Conservation (phyloP, 345 rosid genomes). For the Populus simonii region DNA sequence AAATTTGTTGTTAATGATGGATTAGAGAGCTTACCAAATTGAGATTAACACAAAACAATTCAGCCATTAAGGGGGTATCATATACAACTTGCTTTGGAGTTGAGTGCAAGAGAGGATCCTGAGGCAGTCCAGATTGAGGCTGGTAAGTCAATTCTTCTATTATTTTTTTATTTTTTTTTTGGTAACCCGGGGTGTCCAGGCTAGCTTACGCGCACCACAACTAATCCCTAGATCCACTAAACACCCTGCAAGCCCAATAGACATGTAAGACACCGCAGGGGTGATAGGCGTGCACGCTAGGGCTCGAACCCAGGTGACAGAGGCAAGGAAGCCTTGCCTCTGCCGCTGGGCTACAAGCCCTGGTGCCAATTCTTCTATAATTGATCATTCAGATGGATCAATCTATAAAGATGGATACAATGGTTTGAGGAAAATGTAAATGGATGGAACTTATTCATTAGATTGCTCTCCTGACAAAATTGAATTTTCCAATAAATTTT, state of each 20-base stretch:
- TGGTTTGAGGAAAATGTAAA: slow-evolving; percentile 6
- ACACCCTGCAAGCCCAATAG: too few relatives aligned
- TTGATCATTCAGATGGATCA: slow-evolving; percentile 37
- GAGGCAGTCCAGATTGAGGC: slow-evolving; percentile 97
- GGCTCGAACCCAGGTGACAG: too few relatives aligned
- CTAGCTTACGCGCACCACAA: too few relatives aligned
- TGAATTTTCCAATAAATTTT: background rate
- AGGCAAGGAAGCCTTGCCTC: too few relatives aligned
- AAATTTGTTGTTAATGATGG: background rate
- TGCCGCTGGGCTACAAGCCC: too few relatives aligned
- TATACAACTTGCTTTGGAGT: slow-evolving; percentile 77
- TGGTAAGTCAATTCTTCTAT: slow-evolving; percentile 36
- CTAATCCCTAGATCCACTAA: too few relatives aligned
- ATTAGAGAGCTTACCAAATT: background rate
- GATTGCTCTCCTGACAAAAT: background rate
- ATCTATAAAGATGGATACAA: slow-evolving; percentile 39
- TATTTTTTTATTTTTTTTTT: too few relatives aligned
- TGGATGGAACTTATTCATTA: background rate
- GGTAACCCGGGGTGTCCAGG: too few relatives aligned
- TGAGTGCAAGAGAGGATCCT: slow-evolving; percentile 97
- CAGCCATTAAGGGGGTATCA: slow-evolving; percentile 48
- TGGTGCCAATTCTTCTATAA: too few relatives aligned
- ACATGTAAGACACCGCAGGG: too few relatives aligned
- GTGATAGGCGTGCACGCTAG: too few relatives aligned
- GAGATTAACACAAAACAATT: background rate